phyloP scores from a whole-genome alignment of 192 early-diverging fungal genomes.

The Jimgerdemannia lactiflua region DNA sequence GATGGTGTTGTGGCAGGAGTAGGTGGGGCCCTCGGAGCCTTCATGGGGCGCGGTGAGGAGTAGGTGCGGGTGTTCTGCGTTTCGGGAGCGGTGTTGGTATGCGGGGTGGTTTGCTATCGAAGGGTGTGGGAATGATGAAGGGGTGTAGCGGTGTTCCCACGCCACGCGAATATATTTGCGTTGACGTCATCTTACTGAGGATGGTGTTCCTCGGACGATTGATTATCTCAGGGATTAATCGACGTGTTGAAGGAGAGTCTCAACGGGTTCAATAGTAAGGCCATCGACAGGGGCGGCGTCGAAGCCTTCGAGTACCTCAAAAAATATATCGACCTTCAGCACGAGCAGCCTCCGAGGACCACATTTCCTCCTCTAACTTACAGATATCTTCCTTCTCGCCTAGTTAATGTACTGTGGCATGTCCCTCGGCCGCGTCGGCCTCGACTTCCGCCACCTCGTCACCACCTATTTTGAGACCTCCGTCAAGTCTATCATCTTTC shows the following conservation, averaged over 20 bases:
- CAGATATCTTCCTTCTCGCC: constrained; percentile 63
- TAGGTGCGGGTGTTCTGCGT: too few relatives aligned
- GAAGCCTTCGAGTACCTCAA: constrained; percentile 66
- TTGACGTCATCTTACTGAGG: constrained; percentile 31
- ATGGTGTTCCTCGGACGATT: constrained; percentile 68
- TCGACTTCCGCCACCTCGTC: constrained; percentile 68
- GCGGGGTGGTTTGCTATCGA: too few relatives aligned
- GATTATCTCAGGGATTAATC: constrained; percentile 52
- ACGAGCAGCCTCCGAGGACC: constrained; percentile 55
- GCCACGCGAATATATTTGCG: too few relatives aligned
- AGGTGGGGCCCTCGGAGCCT: too few relatives aligned
- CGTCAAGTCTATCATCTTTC: constrained; percentile 48
- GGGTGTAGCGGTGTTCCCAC: too few relatives aligned
- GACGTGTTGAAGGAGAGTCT: constrained; percentile 40
- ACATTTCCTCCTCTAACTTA: constrained; percentile 41
- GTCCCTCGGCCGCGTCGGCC: constrained; percentile 72
- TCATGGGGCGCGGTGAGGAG: too few relatives aligned
- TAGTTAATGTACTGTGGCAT: constrained; percentile 83
- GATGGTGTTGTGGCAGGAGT: too few relatives aligned
- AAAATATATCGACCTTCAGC: constrained; percentile 72
- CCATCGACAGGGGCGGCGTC: constrained; percentile 1
- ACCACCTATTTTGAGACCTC: constrained; percentile 60
- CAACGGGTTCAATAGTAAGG: background rate
- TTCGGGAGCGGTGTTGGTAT: too few relatives aligned
- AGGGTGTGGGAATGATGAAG: too few relatives aligned